phyloP scores from a whole-genome alignment of 163 green algal species.

The Botryococcus braunii region DNA sequence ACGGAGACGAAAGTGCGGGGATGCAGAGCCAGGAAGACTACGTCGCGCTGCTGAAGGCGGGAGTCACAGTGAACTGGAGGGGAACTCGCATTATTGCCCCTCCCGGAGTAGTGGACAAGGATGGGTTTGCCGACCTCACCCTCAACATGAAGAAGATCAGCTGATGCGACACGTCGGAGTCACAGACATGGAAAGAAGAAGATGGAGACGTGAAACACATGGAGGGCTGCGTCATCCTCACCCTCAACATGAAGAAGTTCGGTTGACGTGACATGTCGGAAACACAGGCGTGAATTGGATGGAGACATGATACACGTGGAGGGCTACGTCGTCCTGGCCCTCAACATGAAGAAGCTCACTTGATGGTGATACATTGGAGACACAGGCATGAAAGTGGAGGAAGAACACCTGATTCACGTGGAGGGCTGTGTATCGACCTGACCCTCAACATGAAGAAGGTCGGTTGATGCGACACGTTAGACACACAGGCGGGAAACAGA shows the following conservation, averaged over 20 bases:
- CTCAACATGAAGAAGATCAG: not conserved
- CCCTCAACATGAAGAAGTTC: not conserved
- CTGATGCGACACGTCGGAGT: not conserved
- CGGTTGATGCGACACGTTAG: no score
- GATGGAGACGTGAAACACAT: no score
- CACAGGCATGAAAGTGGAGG: no score
- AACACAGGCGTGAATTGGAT: no score
- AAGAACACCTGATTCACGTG: no score
- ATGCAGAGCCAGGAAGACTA: conserved; percentile 22
- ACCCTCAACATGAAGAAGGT: no score
- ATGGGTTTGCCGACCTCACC: conserved; percentile 15
- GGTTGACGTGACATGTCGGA: not conserved
- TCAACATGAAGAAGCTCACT: not conserved
- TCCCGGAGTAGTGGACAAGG: conserved; percentile 21
- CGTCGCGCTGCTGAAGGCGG: conserved; percentile 15
- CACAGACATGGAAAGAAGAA: no score
- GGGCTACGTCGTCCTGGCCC: conserved; percentile 11
- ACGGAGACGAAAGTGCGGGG: not conserved
- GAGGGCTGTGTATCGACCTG: no score
- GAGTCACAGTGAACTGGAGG: conserved; percentile 24
- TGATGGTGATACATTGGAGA: no score
- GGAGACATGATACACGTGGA: no score
- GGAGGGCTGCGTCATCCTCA: conserved; percentile 13
- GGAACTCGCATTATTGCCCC: conserved; percentile 23
- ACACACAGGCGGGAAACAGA: no score